Evolutionary conservation across 1,284 basidiomycete genomes (phyloP), one percentile per base, ranked within the genome.

Genomic region (Leccinum idahoense): DNA sequence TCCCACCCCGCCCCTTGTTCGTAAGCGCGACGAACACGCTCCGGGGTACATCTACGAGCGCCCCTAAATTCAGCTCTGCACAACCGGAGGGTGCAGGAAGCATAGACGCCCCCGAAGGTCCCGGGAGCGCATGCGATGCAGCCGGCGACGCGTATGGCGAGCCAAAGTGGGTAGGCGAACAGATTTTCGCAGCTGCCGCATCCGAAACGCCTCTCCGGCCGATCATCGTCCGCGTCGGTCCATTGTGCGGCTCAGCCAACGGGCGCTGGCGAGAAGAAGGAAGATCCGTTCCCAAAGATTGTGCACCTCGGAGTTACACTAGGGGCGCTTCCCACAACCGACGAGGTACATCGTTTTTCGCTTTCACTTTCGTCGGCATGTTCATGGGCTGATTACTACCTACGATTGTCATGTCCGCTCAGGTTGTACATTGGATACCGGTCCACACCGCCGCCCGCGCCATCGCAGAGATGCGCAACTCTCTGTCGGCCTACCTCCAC

Each of bases 141-240:
- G 65, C 73, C 15, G 76, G 76, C 2, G 62, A 66, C n/a, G 79
- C 76, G 1, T 81, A 81, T 66, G 65, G 70, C 12, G 76, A 81
- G 64, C 75, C 76, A 23, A 83, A 82, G 71, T 82, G 79, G 75
- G 78, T 82, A 3, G 72, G 75, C 2, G 80, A 82, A 67, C 66
- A 71, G 29, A 74, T 82, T 20, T 67, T 80, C 15, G 60, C 65
- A 7, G 60, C 58, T 0, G 74, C 73, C 1, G 66, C 67, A 2
- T 62, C 65, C 58, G 41, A 63, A 41, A 69, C 69, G 10, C 55
- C 63, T 57, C 68, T 69, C 61, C 76, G 74, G 57, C 64, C 71
- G 1, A 64, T 74, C 11, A 68, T 77, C 10, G 64, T 79, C 44
- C 77, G 81, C 18, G 69, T 79, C 1, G 80, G 79, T 2, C 78